Evolutionary conservation across 106 monocot genomes (phyloP).

Genomic region (Platanthera guangdongensis): DNA sequence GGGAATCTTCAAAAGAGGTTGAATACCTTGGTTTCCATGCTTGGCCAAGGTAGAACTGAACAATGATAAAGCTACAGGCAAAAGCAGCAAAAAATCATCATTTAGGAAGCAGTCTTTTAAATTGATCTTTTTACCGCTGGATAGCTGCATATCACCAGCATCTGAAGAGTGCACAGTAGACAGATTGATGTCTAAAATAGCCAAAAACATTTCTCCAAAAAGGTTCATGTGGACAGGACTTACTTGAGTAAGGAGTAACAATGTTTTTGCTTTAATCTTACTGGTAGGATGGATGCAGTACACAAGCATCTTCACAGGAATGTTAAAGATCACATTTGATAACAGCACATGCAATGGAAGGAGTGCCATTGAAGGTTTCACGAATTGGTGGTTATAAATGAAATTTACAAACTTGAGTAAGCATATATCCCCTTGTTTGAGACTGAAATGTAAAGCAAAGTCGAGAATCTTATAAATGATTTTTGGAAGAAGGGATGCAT

Average conservation of each 20-base stretch:
- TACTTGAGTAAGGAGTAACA: conserved; percentile 48
- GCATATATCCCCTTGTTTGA: conserved; percentile 48
- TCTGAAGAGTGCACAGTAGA: conserved; percentile 21
- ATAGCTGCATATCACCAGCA: conserved; percentile 5
- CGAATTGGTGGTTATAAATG: conserved; percentile 27
- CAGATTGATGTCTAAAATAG: conserved; percentile 27
- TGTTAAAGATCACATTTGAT: conserved; percentile 38
- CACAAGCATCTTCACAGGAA: conserved; percentile 47
- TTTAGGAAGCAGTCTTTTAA: conserved; percentile 19
- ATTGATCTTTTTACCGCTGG: conserved; percentile 5
- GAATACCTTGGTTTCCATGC: conserved; percentile 15
- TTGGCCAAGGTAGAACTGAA: conserved; percentile 16
- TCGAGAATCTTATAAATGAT: conserved; percentile 55
- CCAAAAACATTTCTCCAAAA: conserved; percentile 56
- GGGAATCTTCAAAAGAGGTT: conserved; percentile 23
- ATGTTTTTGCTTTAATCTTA: conserved; percentile 50
- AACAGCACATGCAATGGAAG: conserved; percentile 43
- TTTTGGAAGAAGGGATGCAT: conserved; percentile 26
- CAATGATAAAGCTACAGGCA: conserved; percentile 74
- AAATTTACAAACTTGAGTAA: conserved; percentile 43
- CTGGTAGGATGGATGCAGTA: conserved; percentile 49
- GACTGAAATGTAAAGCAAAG: conserved; percentile 23
- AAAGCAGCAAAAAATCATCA: conserved; percentile 52
- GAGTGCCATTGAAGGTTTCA: conserved; percentile 9
- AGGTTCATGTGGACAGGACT: conserved; percentile 55